phyloP scores from a whole-genome alignment of 495 filamentous ascomycete genomes.

The Hypoxylon lienhwacheense region DNA sequence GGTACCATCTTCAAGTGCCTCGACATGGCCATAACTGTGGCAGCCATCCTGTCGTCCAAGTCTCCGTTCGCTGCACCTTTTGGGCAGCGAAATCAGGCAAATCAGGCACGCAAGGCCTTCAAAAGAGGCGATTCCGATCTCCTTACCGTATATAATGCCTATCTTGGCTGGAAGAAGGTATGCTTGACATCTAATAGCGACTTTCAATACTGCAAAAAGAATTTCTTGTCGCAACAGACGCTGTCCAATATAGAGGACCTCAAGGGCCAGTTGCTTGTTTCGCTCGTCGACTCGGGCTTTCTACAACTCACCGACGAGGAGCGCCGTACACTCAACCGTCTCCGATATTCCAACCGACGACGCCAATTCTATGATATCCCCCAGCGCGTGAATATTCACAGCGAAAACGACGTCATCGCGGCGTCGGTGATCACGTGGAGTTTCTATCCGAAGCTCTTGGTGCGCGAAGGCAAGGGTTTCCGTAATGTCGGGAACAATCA shows the following conservation, averaged over 20 bases:
- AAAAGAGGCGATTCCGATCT: conserved; percentile 88
- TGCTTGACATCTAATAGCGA: conserved; percentile 68
- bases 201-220: conserved; percentile 86
- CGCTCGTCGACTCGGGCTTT: conserved; percentile 80
- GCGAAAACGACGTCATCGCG: conserved; percentile 72
- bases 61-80: conserved; percentile 88
- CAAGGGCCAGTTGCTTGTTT: conserved; percentile 83
- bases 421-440: conserved; percentile 84
- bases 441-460: conserved; percentile 92
- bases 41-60: conserved; percentile 90
- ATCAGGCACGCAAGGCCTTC: conserved; percentile 73
- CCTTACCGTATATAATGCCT: conserved; percentile 90
- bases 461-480: conserved; percentile 85
- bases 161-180: conserved; percentile 79
- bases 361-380: conserved; percentile 81
- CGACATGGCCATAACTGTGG: conserved; percentile 85
- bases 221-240: conserved; percentile 81
- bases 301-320: conserved; percentile 71
- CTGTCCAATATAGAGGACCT: conserved; percentile 90
- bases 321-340: conserved; percentile 62
- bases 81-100: conserved; percentile 77
- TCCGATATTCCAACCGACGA: conserved; percentile 52
- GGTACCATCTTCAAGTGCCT: conserved; percentile 85
- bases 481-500: conserved; percentile 91
- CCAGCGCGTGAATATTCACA: conserved; percentile 69